Evolutionary conservation across 768 basidiomycete species (phyloP), one percentile per base, ranked within the genome.

Genomic region (Artomyces pyxidatus): DNA sequence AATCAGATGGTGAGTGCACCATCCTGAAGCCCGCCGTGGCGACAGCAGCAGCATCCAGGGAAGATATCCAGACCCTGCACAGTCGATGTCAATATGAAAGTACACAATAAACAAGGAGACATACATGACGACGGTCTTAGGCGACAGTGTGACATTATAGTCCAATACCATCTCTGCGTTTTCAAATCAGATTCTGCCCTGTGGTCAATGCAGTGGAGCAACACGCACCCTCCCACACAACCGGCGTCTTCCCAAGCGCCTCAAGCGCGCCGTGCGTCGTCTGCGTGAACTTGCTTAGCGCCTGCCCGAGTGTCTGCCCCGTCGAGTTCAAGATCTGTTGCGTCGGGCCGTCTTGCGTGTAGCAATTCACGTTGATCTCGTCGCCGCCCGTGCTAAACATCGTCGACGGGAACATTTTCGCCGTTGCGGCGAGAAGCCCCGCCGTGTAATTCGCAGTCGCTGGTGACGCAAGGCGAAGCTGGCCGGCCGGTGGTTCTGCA

Each of bases 191-290:
- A n/a, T n/a, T n/a, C n/a, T n/a, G n/a, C n/a, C n/a, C n/a, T n/a
- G n/a, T n/a, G n/a, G n/a, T n/a, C n/a, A n/a, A n/a, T n/a, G n/a
- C n/a, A n/a, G n/a, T n/a, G n/a, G n/a, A n/a, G n/a, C n/a, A n/a
- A n/a, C n/a, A n/a, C 65, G 7, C 22, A 78, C 80, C 81, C 69
- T 92, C 82, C 85, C 88, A 91, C 6, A 92, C 87, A 27, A 90
- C 80, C 1, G 88, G 82, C 0, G 76, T 84, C 66, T 91, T 92
- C 0, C 81, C 82, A 1, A 73, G 58, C 0, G 65, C 64, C 7
- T 63, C 67, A 41, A 92, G 64, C 3, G 76, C 74, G 0, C 58
- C 62, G 60, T 90, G 88, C 1, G 79, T 80, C 0, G 69, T 70
- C 46, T 75, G 62, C 0, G 77, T 79, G 58, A 91, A 92, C 2